A percentile compares a stretch with the other conserved stretches of the same genome.
Conservation (phyloP, 2,329 filamentous ascomycete genomes). For the Aspergillus terreus region DNA sequence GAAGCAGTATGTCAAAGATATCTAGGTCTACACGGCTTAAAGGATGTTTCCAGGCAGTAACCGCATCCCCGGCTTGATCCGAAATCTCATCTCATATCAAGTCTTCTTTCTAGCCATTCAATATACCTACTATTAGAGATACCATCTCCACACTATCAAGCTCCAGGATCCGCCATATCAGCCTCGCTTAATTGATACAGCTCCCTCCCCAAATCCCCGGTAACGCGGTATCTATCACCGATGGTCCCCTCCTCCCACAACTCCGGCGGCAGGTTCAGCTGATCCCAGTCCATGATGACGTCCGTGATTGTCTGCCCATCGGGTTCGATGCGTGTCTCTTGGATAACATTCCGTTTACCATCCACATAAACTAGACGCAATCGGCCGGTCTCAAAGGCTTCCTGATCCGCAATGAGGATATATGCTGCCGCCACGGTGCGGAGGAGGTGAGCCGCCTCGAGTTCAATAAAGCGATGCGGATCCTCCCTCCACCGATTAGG, state of each 20-base stretch:
- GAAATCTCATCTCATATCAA: too few species aligned
- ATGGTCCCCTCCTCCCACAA: slow-evolving; percentile 2
- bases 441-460: slow-evolving; percentile 2
- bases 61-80: too few species aligned
- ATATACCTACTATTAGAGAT: too few species aligned
- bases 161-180: not conserved
- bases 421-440: slow-evolving; percentile 1
- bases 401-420: not conserved
- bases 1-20: too few species aligned
- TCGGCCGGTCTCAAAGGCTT: slow-evolving; percentile 4
- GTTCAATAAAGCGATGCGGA: slow-evolving; percentile 1
- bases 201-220: slow-evolving; percentile 6
- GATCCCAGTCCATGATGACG: slow-evolving; percentile 2
- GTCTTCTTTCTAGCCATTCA: too few species aligned
- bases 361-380: slow-evolving; percentile 8
- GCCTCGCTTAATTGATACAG: slow-evolving; percentile 6
- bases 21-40: too few species aligned
- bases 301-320: slow-evolving; percentile 2
- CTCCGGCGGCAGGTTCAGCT: not conserved
- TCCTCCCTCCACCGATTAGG: not conserved
- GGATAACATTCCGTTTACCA: slow-evolving; percentile 7
- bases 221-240: slow-evolving; percentile 15
- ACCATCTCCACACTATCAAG: not conserved
- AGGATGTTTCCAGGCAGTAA: too few species aligned
- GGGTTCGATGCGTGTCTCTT: not conserved